Base-by-base conservation (phyloP, 345 rosid species). In the Mangifera indica region DNA sequence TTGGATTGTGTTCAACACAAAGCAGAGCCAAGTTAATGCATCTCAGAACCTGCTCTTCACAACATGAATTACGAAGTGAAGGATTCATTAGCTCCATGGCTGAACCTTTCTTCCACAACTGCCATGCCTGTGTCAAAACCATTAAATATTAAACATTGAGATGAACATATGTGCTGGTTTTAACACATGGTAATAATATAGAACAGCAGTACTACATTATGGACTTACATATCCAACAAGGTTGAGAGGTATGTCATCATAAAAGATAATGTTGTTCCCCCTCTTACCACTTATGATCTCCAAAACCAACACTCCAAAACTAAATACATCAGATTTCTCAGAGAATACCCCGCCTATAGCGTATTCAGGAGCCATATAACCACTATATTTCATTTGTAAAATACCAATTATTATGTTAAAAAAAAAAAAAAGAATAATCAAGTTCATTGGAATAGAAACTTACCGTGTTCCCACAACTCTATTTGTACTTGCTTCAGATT, bases 311-410 rank as follows among this genome's bases (percentile, higher is more conserved):
- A 76, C 76, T 58, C 80, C 76, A 20, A 77, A 77, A 11, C 80
- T 71, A 11, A 37, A 76, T 20, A 71, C 76, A 67, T 76, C 80
- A 12, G 75, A 71, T 53, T 76, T 77, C 21, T 45, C 53, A 10
- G 80, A 77, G 63, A 72, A 65, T 45, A 77, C 7, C 24, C 76
- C 80, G 12, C 14, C 61, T 61, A 60, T 53, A 15, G 61, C n/a
- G 54, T 77, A 77, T 25, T 72, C 69, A 24, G 76, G 73, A 9
- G 69, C 21, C 73, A 77, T 77, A 8, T 77, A 67, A 9, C 76
- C 80, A 22, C 73, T 64, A 7, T 1, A 60, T 60, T 15, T 34
- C 7, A 60, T 60, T 37, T n/a, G 45, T 21, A 45, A 63, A 4
- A 1, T 60, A 34, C 63, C 45, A 9, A 7, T 34, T 34, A 34